Evolutionary conservation across 2,329 filamentous ascomycete species (phyloP).

Genomic region (Apiospora saccharicola): DNA sequence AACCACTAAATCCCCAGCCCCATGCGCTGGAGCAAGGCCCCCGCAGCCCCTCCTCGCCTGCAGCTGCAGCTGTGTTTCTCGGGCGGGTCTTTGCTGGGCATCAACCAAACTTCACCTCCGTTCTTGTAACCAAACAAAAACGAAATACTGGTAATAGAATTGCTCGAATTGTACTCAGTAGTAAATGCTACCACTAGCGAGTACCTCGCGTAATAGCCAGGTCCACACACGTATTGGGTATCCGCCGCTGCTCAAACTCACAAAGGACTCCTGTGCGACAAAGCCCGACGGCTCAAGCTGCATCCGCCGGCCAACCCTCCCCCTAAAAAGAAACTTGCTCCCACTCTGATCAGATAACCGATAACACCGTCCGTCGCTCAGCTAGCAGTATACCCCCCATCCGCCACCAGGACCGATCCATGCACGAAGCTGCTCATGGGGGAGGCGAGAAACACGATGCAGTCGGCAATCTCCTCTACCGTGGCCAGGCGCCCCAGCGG

Average conservation of each 20-base stretch:
- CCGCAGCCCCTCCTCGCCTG: not conserved
- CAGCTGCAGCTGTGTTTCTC: not conserved
- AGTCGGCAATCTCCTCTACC: constrained; percentile 62
- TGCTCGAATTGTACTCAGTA: too few relatives aligned
- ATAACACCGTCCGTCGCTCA: not conserved
- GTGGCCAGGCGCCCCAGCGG: constrained; percentile 55
- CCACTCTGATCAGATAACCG: too few relatives aligned
- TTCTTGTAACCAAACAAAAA: too few relatives aligned
- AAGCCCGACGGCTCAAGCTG: too few relatives aligned
- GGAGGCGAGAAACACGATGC: constrained; percentile 59
- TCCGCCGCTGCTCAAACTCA: too few relatives aligned
- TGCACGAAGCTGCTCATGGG: constrained; percentile 61
- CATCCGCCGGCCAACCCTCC: too few relatives aligned
- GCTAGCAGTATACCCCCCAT: constrained; percentile 49
- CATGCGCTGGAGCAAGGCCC: not conserved
- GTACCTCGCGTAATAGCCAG: too few relatives aligned
- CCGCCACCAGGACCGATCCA: constrained; percentile 54
- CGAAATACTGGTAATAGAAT: too few relatives aligned
- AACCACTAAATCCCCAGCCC: not conserved
- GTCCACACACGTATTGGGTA: too few relatives aligned
- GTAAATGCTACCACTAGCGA: too few relatives aligned
- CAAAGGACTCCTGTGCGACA: too few relatives aligned
- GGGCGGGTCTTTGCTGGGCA: not conserved
- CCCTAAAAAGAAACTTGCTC: not conserved
- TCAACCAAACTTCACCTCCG: too few relatives aligned